Evolutionary conservation across 116 monocot genomes (phyloP).

Genomic region (Zostera marina): DNA sequence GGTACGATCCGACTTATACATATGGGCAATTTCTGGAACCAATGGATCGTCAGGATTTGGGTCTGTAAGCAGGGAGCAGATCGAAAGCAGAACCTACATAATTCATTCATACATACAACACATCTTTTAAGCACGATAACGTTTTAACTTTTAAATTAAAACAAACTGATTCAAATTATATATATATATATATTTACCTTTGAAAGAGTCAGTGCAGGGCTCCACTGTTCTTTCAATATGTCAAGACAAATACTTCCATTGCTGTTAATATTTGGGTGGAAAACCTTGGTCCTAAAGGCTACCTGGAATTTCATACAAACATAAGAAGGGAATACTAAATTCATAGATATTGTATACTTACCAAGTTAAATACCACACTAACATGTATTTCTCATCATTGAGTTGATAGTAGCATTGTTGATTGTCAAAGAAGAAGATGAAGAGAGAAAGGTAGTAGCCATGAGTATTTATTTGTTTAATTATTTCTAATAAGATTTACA

Average conservation of each 20-base stretch:
- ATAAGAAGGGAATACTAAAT: no score
- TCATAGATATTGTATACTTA: no score
- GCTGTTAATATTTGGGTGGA: not conserved
- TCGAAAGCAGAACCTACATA: conserved; percentile 19
- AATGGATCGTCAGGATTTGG: conserved; percentile 29
- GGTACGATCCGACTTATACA: conserved; percentile 37
- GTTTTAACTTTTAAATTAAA: not conserved
- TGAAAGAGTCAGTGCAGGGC: conserved; percentile 18
- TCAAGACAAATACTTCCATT: conserved; percentile 19
- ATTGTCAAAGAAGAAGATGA: no score
- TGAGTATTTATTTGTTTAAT: no score
- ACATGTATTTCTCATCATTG: no score
- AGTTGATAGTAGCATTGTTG: no score
- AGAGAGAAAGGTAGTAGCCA: no score
- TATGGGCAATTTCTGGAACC: conserved; percentile 25
- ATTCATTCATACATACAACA: no score
- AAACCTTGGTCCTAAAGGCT: conserved; percentile 8
- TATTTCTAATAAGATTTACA: no score
- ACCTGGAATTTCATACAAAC: not conserved
- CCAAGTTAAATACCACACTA: no score
- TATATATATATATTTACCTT: no score
- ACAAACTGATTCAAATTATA: not conserved
- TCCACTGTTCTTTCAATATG: conserved; percentile 19
- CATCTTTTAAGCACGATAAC: not conserved
- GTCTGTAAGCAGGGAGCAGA: conserved; percentile 23